These are phyloP conservation scores for Hansenula lynferdii DNA, from an alignment of 1,139 yeast species.

Conservation along the genomic window DNA sequence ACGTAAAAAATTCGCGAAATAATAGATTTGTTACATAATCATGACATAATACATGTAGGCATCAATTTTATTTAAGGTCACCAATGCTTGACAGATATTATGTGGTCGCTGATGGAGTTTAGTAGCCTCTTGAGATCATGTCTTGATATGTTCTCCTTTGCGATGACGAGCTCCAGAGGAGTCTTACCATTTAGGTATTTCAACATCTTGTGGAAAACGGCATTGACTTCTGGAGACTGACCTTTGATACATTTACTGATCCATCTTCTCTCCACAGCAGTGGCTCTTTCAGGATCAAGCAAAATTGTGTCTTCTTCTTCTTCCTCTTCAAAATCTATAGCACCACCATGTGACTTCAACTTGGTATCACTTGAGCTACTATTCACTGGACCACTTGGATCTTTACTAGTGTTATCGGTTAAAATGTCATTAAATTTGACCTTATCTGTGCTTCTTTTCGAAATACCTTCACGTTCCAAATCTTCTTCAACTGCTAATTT, in stretches of 20 bases:
- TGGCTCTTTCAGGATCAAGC: slow-evolving; percentile 84
- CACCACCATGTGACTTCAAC: too few relatives aligned
- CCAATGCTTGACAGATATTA: slow-evolving; percentile 42
- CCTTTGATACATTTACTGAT: slow-evolving; percentile 69
- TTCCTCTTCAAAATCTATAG: slow-evolving; percentile 39
- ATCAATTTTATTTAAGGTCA: slow-evolving; percentile 13
- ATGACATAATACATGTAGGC: too few relatives aligned
- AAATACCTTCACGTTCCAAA: slow-evolving; percentile 54
- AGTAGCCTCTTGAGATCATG: slow-evolving; percentile 60
- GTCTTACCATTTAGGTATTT: slow-evolving; percentile 84
- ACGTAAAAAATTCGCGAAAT: too few relatives aligned
- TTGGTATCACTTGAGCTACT: too few relatives aligned
- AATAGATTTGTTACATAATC: too few relatives aligned
- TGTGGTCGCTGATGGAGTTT: slow-evolving; percentile 54
- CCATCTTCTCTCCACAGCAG: slow-evolving; percentile 85
- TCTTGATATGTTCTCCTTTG: slow-evolving; percentile 65
- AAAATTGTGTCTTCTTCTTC: slow-evolving; percentile 77
- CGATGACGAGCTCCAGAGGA: slow-evolving; percentile 68
- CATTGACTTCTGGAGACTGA: slow-evolving; percentile 60
- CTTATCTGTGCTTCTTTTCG: slow-evolving; percentile 25
- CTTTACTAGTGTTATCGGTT: slow-evolving; percentile 22
- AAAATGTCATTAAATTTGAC: slow-evolving; percentile 19
- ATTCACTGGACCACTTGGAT: slow-evolving; percentile 9
- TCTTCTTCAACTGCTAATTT: slow-evolving; percentile 84
- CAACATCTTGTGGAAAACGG: slow-evolving; percentile 62